Evolutionary conservation across 139 green algal species (phyloP), one percentile per base, ranked within the genome.

Genomic region (Haematococcus lacustris): DNA sequence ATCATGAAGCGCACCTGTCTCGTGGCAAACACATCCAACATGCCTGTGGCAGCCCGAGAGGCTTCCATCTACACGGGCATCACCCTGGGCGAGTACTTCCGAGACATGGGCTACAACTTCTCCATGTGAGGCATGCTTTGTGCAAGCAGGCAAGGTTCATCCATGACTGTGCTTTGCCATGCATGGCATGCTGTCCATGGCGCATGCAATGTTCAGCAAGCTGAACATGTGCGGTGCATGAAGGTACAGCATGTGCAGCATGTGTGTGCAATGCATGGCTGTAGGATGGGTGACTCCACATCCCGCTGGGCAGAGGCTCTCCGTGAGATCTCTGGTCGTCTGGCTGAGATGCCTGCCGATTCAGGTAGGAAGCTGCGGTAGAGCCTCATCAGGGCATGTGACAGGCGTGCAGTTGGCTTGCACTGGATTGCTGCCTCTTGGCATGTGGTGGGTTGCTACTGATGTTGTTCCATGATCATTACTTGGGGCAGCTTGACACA

Each of bases 1-100:
- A 98, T 99, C 85, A 99, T 99, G 95, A 96, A 98, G 88, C 89
- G 94, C 70, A 98, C 94, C 9, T 96, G 88, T 34, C 85, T 98
- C 76, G 92, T 99, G 65, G 95, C 95, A 71, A 99, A 99, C 87
- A 99, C 95, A 0, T 97, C 88, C 41, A 99, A 99, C 88, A 99
- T 99, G 95, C 95, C 95, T 23, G 95, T 99, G 83, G 95, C 95
- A 7, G 95, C 95, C 1, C 88, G 95, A 50, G 95, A 99, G 88
- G 95, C 95, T 26, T 99, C 95, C 73, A 99, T 99, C 83, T 99
- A 99, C 86, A 99, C 95, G 0, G 95, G 95, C 67, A 99, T 99
- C 83, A 99, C 95, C 17, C 86, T 99, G 75, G 95, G 90, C 30
- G 95, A 99, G 88, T 99, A 99, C 86, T 99, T 96, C 90, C 86